A percentile compares a stretch with the other conserved stretches of the same genome.
Evolutionary conservation across 164 flowering plant genomes (phyloP).

Genomic region (Kingdonia uniflora): DNA sequence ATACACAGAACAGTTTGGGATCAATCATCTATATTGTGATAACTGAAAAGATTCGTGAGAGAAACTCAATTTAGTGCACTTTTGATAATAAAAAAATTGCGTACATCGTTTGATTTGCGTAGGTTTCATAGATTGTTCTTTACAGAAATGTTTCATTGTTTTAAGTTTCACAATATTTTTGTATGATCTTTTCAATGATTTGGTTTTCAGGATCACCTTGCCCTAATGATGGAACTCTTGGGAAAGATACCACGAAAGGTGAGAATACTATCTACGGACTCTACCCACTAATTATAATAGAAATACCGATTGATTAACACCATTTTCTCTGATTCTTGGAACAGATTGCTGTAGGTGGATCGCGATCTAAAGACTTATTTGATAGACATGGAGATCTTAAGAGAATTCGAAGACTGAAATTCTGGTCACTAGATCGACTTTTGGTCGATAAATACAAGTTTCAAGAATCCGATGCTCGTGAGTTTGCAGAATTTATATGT

Average conservation of each 20-base stretch:
- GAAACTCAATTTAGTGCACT: no score
- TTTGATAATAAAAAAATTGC: no score
- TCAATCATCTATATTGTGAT: no score
- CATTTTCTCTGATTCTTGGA: slow-evolving; percentile 4
- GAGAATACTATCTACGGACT: slow-evolving; percentile 10
- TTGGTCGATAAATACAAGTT: slow-evolving; percentile 66
- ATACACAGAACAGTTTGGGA: no score
- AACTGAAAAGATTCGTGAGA: no score
- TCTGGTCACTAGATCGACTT: slow-evolving; percentile 51
- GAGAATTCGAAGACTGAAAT: slow-evolving; percentile 78
- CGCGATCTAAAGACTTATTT: slow-evolving; percentile 71
- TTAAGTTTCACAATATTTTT: background rate
- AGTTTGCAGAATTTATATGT: slow-evolving; percentile 58
- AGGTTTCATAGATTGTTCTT: no score
- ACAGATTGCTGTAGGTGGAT: slow-evolving; percentile 75
- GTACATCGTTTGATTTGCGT: no score
- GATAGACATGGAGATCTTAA: slow-evolving; percentile 89
- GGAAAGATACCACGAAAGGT: slow-evolving; percentile 98
- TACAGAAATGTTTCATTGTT: no score
- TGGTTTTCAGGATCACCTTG: slow-evolving; percentile 81
- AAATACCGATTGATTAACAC: slow-evolving; percentile 2
- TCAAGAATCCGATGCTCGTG: slow-evolving; percentile 54
- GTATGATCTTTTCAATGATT: background rate
- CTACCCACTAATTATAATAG: slow-evolving; percentile 2
- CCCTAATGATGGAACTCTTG: slow-evolving; percentile 92